Evolutionary conservation across 2,329 filamentous ascomycete genomes (phyloP), one percentile per base, ranked within the genome.

Genomic region (Alternaria viburni): DNA sequence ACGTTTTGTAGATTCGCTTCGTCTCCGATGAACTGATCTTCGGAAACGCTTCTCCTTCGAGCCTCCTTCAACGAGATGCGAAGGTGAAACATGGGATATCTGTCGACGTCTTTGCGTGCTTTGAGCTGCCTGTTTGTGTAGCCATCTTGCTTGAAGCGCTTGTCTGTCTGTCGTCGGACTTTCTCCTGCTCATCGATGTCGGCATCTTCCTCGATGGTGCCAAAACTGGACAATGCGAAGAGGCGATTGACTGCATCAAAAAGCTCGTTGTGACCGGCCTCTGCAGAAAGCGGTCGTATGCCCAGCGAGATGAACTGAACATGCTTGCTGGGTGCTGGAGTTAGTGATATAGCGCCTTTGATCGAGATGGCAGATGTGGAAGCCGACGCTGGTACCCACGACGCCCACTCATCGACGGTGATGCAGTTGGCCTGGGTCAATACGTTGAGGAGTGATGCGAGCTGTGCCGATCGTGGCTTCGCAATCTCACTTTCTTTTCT

Each of bases 1-100:
- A 93, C 85, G 2, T 83, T 79, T 25, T 86, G 82, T n/a, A 93
- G 66, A 12, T 72, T 75, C 11, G 69, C 59, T 13, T 79, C 68
- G 2, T 74, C 66, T 5, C 73, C 65, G 3, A 75, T 51, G 50
- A 74, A 68, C 0, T 65, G 43, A 26, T 77, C 74, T 26, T 72
- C 77, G 12, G 49, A 26, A 6, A 58, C 30, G 3, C 49, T 62
- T 21, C 61, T 50, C 15, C 47, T 25, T n/a, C 54, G 15, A 9
- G 59, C 47, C 8, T 72, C 63, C 19, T 69, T 73, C 9, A 86
- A 72, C 3, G 84, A 81, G 36, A 97, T 86, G 26, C 88, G 88
- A n/a, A 98, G 81, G 70, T 90, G 91, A 72, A 97, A 98, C 89
- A 95, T 95, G 0, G 95, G 93, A 89, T 93, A 96, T 54, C 88